Percentiles rank a stretch among this genome's conserved stretches.
Evolutionary conservation across 192 early-diverging fungal genomes (phyloP).

Genomic region (Lunasporangiospora selenospora): DNA sequence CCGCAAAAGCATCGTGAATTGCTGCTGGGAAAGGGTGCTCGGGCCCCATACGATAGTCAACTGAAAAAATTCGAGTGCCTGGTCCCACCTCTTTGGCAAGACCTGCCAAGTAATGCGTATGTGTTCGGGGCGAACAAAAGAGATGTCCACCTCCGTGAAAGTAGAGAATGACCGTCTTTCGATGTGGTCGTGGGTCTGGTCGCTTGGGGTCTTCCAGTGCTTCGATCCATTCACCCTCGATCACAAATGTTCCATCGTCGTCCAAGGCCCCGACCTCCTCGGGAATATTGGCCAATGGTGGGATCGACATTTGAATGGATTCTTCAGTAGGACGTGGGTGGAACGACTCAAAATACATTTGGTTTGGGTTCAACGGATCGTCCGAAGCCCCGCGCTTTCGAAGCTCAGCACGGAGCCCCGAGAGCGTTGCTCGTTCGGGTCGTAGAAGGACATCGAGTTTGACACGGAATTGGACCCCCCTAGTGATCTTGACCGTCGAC

Average conservation of each 20-base stretch:
- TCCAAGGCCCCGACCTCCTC: constrained; percentile 26
- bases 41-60: constrained; percentile 87
- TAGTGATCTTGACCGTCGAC: constrained; percentile 9
- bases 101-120: constrained; percentile 10
- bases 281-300: constrained; percentile 23
- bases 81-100: constrained; percentile 29
- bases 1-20: constrained; percentile 81
- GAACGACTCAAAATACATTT: constrained; percentile 26
- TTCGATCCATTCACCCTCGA: constrained; percentile 43
- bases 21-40: constrained; percentile 83
- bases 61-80: constrained; percentile 32
- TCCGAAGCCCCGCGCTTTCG: not conserved
- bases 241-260: constrained; percentile 8
- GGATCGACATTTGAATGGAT: too few species aligned
- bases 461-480: constrained; percentile 14
- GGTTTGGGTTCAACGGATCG: constrained; percentile 16
- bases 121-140: constrained; percentile 24
- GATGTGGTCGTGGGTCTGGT: constrained; percentile 12
- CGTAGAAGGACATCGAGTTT: constrained; percentile 8
- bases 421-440: constrained; percentile 14
- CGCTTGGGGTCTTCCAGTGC: not conserved
- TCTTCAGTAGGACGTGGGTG: too few species aligned
- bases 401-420: constrained; percentile 2
- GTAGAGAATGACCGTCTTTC: constrained; percentile 21
- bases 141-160: constrained; percentile 37